phyloP scores from a whole-genome alignment of 2,329 filamentous ascomycete genomes.

The Penicillium crustosum region DNA sequence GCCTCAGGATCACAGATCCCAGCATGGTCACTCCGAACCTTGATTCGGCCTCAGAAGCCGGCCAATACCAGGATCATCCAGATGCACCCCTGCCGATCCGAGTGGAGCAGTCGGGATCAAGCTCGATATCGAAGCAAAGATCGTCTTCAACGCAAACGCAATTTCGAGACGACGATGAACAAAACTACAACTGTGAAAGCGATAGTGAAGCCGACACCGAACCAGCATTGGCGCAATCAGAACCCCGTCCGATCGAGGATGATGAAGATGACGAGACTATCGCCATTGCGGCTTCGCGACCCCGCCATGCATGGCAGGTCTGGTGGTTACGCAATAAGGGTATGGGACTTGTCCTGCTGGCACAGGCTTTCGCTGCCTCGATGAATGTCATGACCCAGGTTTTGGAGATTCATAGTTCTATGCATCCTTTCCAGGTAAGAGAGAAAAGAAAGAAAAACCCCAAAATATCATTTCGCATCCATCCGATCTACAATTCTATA shows the following conservation, averaged over 20 bases:
- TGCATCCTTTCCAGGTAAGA: conserved; percentile 72
- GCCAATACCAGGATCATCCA: conserved; percentile 15
- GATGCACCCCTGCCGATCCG: conserved; percentile 20
- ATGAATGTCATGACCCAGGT: conserved; percentile 84
- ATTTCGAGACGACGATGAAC: not conserved
- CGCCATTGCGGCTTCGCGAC: conserved; percentile 11
- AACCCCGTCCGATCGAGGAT: conserved; percentile 19
- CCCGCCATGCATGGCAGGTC: conserved; percentile 29
- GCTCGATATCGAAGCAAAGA: not conserved
- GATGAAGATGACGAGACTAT: not conserved
- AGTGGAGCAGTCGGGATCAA: not conserved
- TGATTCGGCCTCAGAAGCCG: not conserved
- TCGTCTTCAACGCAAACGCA: not conserved
- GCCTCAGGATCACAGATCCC: not conserved
- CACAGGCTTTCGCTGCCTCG: conserved; percentile 76
- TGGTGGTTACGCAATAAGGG: conserved; percentile 68
- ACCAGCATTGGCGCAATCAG: conserved; percentile 15
- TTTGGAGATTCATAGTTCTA: conserved; percentile 67
- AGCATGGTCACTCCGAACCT: not conserved
- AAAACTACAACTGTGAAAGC: conserved; percentile 4
- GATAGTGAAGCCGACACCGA: not conserved
- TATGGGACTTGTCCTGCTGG: conserved; percentile 67
- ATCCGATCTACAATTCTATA: not conserved
- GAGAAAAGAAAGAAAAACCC: not conserved
- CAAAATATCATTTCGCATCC: not conserved